These are phyloP conservation scores for Haberlea rhodopensis DNA, from an alignment of 257 asterid genomes.

Conservation along the genomic window DNA sequence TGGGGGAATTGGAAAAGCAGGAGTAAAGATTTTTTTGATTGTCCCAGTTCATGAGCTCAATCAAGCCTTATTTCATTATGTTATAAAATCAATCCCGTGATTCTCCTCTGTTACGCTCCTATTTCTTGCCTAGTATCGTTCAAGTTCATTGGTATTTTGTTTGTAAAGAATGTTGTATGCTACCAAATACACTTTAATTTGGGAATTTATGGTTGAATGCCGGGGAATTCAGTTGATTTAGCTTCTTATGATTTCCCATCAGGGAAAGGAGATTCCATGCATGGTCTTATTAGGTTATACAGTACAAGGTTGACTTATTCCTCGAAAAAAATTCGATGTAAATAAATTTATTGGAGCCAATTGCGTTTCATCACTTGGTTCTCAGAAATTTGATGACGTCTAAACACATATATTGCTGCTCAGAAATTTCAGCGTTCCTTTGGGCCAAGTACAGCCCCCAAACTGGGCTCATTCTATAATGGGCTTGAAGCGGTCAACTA, in stretches of 20 bases:
- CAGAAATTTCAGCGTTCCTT: slow-evolving; percentile 20
- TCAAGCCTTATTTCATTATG: neutral
- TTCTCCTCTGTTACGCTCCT: neutral
- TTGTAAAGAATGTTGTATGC: slow-evolving; percentile 20
- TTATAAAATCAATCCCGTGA: neutral
- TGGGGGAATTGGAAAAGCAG: slow-evolving; percentile 92
- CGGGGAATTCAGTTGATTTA: neutral
- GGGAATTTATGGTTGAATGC: neutral
- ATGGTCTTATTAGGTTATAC: neutral
- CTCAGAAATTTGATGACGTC: too few species aligned
- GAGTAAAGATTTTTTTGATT: slow-evolving; percentile 40
- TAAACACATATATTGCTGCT: too few species aligned
- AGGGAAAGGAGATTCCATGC: neutral
- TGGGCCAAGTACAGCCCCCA: slow-evolving; percentile 16
- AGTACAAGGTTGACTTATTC: neutral
- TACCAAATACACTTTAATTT: neutral
- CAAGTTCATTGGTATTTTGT: slow-evolving; percentile 15
- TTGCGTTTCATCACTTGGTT: neutral
- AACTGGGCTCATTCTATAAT: slow-evolving; percentile 4
- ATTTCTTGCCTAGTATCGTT: neutral
- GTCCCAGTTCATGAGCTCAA: slow-evolving; percentile 9
- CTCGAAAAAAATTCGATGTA: neutral
- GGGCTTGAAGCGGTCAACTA: slow-evolving; percentile 19
- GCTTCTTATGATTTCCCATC: neutral
- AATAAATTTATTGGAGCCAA: neutral